Base-by-base conservation (phyloP, 116 monocot genomes). In the Trichopus zeylanicus region DNA sequence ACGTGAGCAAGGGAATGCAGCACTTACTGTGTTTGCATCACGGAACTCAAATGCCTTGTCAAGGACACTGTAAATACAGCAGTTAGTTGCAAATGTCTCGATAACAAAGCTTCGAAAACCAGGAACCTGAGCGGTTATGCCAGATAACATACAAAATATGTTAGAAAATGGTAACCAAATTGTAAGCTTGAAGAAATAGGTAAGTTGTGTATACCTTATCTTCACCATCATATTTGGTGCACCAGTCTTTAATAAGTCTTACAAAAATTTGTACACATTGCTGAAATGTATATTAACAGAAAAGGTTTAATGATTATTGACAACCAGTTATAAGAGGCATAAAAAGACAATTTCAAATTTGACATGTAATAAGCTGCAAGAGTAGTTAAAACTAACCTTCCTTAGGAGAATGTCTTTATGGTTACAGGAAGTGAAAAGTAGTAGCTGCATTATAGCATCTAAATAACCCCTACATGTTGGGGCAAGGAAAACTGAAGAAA, bases 181-280 rank as follows among this genome's bases (percentile, higher is more conserved):
- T 7, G 0, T 20, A 24, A 22, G 35, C 7, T 12, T 21, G 29
- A 55, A 42, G 37, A 3, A 2, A 64, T 19, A 23, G 46, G 48
- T 57, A 25, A 10, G 32, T 26, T 9, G 11, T 15, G n/a, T n/a
- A n/a, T 77, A 94, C 94, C 89, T 89, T 89, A 57, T 94, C 94
- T 75, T 83, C 85, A 64, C 60, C 70, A 57, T 67, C 78, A 62
- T 58, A 56, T 62, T 73, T 68, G 23, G 66, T 52, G 55, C 86
- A 94, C 94, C 94, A 94, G 55, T 94, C 94, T 67, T 89, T 85
- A 18, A 78, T 73, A 59, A 94, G 80, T 64, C 71, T 89, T 6
- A 89, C 66, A 58, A 94, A 77, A 55, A 78, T 86, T 64, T 94
- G 94, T 7, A 89, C 89, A 63, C 94, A 94, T 28, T 68, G 63